These are phyloP conservation scores for Lunularia cruciata DNA, from an alignment of 225 moss, liverwort and hornwort species.

Conservation along the genomic window DNA sequence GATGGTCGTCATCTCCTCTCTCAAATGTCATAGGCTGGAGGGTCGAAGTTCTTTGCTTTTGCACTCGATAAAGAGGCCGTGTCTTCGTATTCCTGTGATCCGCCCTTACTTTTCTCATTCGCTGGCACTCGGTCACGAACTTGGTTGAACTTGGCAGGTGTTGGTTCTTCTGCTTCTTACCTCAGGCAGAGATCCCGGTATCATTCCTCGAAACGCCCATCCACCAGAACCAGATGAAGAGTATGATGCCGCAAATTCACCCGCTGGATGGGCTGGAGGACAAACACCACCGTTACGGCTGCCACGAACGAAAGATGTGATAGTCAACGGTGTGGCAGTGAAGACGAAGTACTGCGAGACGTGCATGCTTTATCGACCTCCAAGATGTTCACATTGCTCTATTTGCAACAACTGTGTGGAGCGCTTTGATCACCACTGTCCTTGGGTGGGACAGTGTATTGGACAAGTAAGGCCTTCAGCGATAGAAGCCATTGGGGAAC, in stretches of 20 bases:
- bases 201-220: conserved; percentile 84
- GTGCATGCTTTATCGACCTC: conserved; percentile 98
- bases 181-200: conserved; percentile 92
- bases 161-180: conserved; percentile 79
- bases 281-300: conserved; percentile 76
- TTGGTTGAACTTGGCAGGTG: conserved; percentile 44
- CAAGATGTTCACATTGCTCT: conserved; percentile 98
- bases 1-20: too few species aligned
- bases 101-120: too few species aligned
- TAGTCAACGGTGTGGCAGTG: conserved; percentile 77
- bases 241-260: conserved; percentile 61
- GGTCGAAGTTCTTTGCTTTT: too few species aligned
- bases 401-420: conserved; percentile 96
- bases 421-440: conserved; percentile 98
- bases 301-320: conserved; percentile 90
- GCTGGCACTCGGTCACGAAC: too few species aligned
- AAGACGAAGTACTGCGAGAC: conserved; percentile 99
- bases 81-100: too few species aligned
- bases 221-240: conserved; percentile 96
- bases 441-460: conserved; percentile 99
- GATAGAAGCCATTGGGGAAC: too few species aligned
- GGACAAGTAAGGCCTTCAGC: conserved; percentile 64
- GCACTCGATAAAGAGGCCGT: too few species aligned
- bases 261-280: conserved; percentile 73
- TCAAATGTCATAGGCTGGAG: too few species aligned